Conservation (phyloP, 2,329 filamentous ascomycete species). For the Calonectria fujianensis region DNA sequence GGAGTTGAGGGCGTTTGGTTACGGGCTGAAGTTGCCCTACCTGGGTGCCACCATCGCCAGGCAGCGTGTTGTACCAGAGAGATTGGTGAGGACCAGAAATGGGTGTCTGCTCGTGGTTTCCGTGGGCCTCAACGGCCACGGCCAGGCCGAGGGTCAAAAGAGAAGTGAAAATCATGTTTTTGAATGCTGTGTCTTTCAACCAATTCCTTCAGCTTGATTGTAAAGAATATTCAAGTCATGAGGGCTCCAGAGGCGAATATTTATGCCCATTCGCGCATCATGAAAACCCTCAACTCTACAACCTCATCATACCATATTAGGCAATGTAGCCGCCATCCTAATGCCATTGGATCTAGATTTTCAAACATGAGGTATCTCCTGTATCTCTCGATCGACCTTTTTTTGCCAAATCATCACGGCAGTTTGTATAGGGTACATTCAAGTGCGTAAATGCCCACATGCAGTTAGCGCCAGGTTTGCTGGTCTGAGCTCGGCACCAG, state of each 20-base stretch:
- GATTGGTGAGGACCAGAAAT: constrained; percentile 82
- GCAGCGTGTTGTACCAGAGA: constrained; percentile 88
- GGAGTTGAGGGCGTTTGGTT: not conserved
- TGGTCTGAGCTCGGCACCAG: not conserved
- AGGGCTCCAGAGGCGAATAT: constrained; percentile 16
- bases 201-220: too few species aligned
- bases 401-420: constrained; percentile 16
- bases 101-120: constrained; percentile 75
- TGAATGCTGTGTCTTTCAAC: constrained; percentile 13
- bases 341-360: constrained; percentile 1
- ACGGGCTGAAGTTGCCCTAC: constrained; percentile 61
- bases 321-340: not conserved
- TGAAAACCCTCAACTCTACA: not conserved
- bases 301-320: not conserved
- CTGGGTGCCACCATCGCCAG: constrained; percentile 89
- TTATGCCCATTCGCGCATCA: constrained; percentile 16
- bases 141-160: constrained; percentile 59
- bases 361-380: not conserved
- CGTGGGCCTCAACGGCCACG: constrained; percentile 76
- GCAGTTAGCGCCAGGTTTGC: constrained; percentile 39
- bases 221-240: not conserved
- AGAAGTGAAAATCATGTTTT: constrained; percentile 54
- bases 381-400: not conserved
- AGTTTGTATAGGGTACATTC: constrained; percentile 10
- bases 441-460: constrained; percentile 48